phyloP scores from a whole-genome alignment of 768 basidiomycete genomes.

The Pleurotus cornucopiae region DNA sequence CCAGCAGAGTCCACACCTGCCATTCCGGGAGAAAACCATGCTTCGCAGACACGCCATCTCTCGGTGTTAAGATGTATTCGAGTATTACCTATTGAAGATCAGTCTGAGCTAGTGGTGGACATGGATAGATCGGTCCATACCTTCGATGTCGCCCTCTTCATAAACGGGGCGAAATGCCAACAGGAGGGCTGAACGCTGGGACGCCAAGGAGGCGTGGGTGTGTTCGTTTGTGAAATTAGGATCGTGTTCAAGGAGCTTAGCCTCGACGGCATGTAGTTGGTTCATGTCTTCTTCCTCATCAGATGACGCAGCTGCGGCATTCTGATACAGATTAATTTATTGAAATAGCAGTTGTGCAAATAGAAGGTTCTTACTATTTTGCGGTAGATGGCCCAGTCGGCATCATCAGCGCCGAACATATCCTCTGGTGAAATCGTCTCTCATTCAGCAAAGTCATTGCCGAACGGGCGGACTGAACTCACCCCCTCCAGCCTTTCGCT shows the following conservation, averaged over 20 bases:
- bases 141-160: constrained; percentile 69
- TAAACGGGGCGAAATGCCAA: constrained; percentile 82
- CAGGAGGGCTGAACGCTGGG: constrained; percentile 80
- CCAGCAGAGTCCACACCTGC: constrained; percentile 95
- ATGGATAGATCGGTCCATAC: constrained; percentile 20
- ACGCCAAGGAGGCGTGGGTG: constrained; percentile 75
- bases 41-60: constrained; percentile 86
- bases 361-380: constrained; percentile 66
- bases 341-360: not conserved
- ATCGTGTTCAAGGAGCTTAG: constrained; percentile 77
- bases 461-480: constrained; percentile 14
- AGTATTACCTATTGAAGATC: constrained; percentile 41
- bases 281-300: constrained; percentile 88
- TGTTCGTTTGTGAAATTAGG: constrained; percentile 78
- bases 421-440: constrained; percentile 54
- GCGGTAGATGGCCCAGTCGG: constrained; percentile 96
- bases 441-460: not conserved
- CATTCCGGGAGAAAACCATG: constrained; percentile 89
- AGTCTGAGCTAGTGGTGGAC: not conserved
- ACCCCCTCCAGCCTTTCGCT: constrained; percentile 81
- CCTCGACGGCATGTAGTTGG: constrained; percentile 71
- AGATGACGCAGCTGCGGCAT: constrained; percentile 67
- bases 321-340: constrained; percentile 34
- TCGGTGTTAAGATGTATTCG: constrained; percentile 90
- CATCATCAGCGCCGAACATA: constrained; percentile 89